Conservation (phyloP, 371 early-diverging fungal species). For the Coemansia sp. region DNA sequence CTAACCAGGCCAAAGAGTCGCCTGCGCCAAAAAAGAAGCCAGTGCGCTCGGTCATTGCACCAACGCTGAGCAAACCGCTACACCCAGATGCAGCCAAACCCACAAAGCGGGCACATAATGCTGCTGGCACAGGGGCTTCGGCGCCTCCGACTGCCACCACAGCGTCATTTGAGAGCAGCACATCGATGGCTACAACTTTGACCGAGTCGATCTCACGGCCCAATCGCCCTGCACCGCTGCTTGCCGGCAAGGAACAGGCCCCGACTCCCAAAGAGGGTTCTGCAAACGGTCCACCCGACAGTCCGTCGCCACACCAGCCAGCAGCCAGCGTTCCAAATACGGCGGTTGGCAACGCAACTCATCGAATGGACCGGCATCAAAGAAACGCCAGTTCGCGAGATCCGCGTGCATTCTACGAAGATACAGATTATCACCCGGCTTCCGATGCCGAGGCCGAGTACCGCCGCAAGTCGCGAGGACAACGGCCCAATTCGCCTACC, state of each 20-base stretch:
- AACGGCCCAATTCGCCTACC: background rate
- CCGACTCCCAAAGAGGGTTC: background rate
- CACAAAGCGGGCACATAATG: conserved; percentile 4
- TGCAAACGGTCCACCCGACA: background rate
- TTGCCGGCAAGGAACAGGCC: background rate
- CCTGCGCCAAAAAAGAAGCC: conserved; percentile 35
- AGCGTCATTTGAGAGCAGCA: background rate
- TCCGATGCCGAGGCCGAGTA: conserved; percentile 24
- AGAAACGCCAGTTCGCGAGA: background rate
- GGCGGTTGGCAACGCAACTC: background rate
- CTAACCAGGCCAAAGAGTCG: conserved; percentile 16
- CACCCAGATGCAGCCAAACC: conserved; percentile 14
- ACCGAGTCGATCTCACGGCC: background rate
- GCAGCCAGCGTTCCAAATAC: conserved; percentile 12
- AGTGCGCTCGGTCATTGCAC: conserved; percentile 30
- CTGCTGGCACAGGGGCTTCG: background rate
- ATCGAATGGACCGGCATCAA: background rate
- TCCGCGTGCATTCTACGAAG: background rate
- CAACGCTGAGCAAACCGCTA: conserved; percentile 19
- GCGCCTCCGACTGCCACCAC: conserved; percentile 2
- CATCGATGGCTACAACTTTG: background rate
- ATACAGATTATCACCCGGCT: conserved; percentile 5
- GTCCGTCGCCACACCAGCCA: background rate
- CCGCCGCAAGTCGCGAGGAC: background rate
- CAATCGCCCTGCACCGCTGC: conserved; percentile 1